Percentiles rank a stretch among this genome's conserved stretches.
These are phyloP conservation scores for Lentinus brumalis DNA, from an alignment of 768 basidiomycete species.

Conservation along the genomic window DNA sequence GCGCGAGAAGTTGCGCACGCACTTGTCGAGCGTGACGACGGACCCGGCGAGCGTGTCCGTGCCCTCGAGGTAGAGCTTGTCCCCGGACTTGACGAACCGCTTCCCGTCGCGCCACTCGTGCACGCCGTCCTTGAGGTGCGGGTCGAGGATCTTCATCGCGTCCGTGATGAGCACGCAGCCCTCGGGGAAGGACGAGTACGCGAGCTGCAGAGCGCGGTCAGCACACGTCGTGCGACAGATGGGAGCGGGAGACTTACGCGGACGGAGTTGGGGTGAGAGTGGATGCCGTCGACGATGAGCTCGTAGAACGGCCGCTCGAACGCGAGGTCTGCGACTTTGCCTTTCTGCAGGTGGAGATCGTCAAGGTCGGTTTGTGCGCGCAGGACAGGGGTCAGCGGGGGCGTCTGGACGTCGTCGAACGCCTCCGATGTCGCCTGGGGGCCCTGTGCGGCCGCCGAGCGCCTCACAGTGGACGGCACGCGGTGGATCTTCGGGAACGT, in stretches of 20 bases:
- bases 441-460: slow-evolving; percentile 14
- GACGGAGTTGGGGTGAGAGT: slow-evolving; percentile 89
- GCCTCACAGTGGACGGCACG: slow-evolving; percentile 20
- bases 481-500: slow-evolving; percentile 20
- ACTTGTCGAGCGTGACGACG: slow-evolving; percentile 81
- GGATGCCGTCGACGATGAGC: slow-evolving; percentile 89
- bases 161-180: slow-evolving; percentile 91
- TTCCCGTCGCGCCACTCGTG: slow-evolving; percentile 89
- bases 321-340: slow-evolving; percentile 44
- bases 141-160: slow-evolving; percentile 87
- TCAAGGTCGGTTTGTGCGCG: slow-evolving; percentile 13
- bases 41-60: slow-evolving; percentile 89
- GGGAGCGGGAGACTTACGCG: slow-evolving; percentile 51
- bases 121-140: slow-evolving; percentile 77
- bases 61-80: slow-evolving; percentile 79
- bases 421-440: slow-evolving; percentile 53
- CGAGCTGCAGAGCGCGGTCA: slow-evolving; percentile 51
- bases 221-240: not conserved
- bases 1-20: slow-evolving; percentile 79
- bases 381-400: slow-evolving; percentile 50
- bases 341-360: slow-evolving; percentile 47
- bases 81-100: slow-evolving; percentile 78
- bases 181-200: slow-evolving; percentile 80
- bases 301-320: slow-evolving; percentile 83
- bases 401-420: slow-evolving; percentile 58